Conservation (phyloP, 495 filamentous ascomycete genomes). For the Aspergillus kassunensis region DNA sequence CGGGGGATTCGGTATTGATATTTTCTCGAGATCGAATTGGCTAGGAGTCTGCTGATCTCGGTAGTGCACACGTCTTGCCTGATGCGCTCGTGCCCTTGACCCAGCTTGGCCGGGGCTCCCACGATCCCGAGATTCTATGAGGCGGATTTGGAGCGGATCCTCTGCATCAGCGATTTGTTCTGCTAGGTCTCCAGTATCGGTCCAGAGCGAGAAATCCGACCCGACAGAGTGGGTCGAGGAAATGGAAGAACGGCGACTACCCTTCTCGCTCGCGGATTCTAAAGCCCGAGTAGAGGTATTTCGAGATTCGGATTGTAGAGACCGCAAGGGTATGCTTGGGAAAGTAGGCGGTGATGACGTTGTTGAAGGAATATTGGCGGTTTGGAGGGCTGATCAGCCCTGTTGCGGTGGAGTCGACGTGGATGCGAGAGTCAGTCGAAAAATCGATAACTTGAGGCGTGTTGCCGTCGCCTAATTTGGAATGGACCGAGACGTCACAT, state of each 20-base stretch:
- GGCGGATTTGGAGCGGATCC: slow-evolving; percentile 66
- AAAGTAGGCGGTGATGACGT: slow-evolving; percentile 45
- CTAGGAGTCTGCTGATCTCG: slow-evolving; percentile 39
- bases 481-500: not conserved
- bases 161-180: slow-evolving; percentile 82
- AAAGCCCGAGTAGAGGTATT: slow-evolving; percentile 31
- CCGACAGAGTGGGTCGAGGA: slow-evolving; percentile 58
- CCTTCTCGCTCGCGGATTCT: slow-evolving; percentile 44
- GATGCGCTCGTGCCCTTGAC: slow-evolving; percentile 29
- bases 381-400: slow-evolving; percentile 49
- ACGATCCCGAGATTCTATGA: slow-evolving; percentile 60
- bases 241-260: slow-evolving; percentile 49
- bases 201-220: slow-evolving; percentile 79
- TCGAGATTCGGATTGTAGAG: slow-evolving; percentile 41
- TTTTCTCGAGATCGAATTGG: slow-evolving; percentile 62
- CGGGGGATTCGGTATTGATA: slow-evolving; percentile 69
- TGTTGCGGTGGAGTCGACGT: slow-evolving; percentile 8
- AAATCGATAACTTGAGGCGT: slow-evolving; percentile 3
- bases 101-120: slow-evolving; percentile 34
- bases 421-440: not conserved
- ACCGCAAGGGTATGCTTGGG: slow-evolving; percentile 55
- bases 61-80: slow-evolving; percentile 52
- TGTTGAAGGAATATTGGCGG: slow-evolving; percentile 59
- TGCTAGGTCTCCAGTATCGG: slow-evolving; percentile 88
- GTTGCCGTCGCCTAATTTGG: slow-evolving; percentile 3